Evolutionary conservation across 2,329 filamentous ascomycete genomes (phyloP).

Genomic region (Cadophora sp.): DNA sequence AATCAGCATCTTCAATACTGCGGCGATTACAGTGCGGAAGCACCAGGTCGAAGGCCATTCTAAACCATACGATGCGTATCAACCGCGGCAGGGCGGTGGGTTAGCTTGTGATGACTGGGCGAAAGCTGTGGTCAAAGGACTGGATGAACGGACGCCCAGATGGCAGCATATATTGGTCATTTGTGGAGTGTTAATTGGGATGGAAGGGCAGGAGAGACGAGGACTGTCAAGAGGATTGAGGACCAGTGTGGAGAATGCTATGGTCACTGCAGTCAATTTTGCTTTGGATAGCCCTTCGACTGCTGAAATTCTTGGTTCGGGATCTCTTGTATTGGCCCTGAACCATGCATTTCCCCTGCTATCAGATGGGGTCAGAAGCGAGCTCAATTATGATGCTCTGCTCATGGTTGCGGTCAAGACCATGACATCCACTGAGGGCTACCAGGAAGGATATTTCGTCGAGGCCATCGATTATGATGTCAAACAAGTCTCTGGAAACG

Average conservation of each 20-base stretch:
- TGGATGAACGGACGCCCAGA: conserved; percentile 64
- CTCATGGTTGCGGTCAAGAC: conserved; percentile 63
- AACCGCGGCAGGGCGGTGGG: conserved; percentile 55
- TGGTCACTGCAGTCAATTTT: conserved; percentile 67
- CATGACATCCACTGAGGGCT: conserved; percentile 65
- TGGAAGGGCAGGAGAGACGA: conserved; percentile 61
- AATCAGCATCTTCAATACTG: conserved; percentile 63
- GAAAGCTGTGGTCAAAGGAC: conserved; percentile 48
- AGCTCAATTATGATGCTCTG: conserved; percentile 64
- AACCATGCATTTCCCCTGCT: conserved; percentile 69
- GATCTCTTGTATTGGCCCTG: conserved; percentile 63
- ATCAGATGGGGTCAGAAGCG: conserved; percentile 57
- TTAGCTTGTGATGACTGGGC: conserved; percentile 52
- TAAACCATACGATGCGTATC: conserved; percentile 45
- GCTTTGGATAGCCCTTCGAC: conserved; percentile 59
- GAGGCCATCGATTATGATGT: conserved; percentile 68
- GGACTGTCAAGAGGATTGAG: conserved; percentile 61
- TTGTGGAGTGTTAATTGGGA: conserved; percentile 66
- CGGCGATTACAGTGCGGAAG: conserved; percentile 47
- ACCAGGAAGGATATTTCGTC: conserved; percentile 70
- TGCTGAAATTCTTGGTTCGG: conserved; percentile 56
- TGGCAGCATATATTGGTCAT: conserved; percentile 73
- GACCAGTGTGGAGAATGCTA: conserved; percentile 63
- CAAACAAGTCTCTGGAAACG: conserved; percentile 53
- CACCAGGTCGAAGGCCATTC: conserved; percentile 44